phyloP scores from a whole-genome alignment of 345 rosid species.

The Syzygium aqueum region DNA sequence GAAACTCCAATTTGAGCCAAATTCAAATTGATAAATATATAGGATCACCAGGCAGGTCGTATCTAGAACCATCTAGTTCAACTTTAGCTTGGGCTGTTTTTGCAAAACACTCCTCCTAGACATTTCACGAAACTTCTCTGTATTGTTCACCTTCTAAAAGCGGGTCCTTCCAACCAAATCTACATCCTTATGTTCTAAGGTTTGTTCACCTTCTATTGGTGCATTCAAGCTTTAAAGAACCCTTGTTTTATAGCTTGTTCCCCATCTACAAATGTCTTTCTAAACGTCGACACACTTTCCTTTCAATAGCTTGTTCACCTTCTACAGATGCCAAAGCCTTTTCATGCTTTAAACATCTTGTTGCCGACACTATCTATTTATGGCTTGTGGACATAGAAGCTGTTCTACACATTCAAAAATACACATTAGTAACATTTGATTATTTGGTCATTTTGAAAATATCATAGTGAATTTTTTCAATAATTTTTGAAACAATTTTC shows the following conservation, averaged over 20 bases:
- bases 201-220: background rate
- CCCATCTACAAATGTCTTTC: background rate
- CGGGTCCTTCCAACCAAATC: background rate
- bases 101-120: background rate
- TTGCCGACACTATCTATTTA: background rate
- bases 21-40: background rate
- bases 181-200: background rate
- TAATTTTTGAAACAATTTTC: too few species aligned
- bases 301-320: background rate
- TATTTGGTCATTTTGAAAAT: background rate
- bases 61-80: background rate
- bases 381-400: background rate
- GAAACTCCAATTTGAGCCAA: too few species aligned
- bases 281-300: background rate
- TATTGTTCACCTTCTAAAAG: background rate
- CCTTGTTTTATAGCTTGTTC: too few species aligned
- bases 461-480: background rate
- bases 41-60: background rate
- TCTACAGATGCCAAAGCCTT: background rate
- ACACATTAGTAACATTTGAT: background rate
- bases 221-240: background rate
- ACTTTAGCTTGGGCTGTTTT: background rate
- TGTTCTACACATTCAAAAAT: background rate
- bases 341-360: background rate
- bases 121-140: background rate